phyloP scores from a whole-genome alignment of 495 filamentous ascomycete genomes.

The Aspergillus haitiensis region DNA sequence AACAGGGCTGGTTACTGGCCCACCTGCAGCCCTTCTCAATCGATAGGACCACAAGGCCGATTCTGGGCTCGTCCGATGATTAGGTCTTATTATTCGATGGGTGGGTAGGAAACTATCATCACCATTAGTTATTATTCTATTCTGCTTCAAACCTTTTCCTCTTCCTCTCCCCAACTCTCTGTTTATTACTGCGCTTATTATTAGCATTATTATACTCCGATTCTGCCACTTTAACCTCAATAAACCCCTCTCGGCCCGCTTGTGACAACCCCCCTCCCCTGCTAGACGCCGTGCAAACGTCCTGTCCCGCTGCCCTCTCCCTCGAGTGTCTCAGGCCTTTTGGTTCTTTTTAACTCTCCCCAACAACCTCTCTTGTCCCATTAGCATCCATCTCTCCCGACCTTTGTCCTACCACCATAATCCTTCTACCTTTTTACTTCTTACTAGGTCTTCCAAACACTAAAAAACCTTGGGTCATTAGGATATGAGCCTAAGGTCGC shows the following conservation, averaged over 20 bases:
- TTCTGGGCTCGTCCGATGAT: slow-evolving; percentile 12
- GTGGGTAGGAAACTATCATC: not conserved
- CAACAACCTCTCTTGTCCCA: not conserved
- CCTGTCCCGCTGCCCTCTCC: slow-evolving; percentile 10
- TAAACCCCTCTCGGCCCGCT: slow-evolving; percentile 28
- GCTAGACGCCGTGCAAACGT: slow-evolving; percentile 27
- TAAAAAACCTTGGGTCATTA: slow-evolving; percentile 13
- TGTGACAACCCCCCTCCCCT: slow-evolving; percentile 23
- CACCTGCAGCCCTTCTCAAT: slow-evolving; percentile 25
- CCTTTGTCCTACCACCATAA: slow-evolving; percentile 11
- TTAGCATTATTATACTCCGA: slow-evolving; percentile 14
- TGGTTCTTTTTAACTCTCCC: not conserved
- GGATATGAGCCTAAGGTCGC: slow-evolving; percentile 19
- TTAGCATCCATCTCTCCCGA: slow-evolving; percentile 16
- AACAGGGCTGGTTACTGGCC: slow-evolving; percentile 22
- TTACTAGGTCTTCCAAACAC: slow-evolving; percentile 4
- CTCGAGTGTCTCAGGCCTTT: slow-evolving; percentile 1
- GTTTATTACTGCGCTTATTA: slow-evolving; percentile 15
- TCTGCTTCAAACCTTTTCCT: slow-evolving; percentile 16
- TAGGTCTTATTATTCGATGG: slow-evolving; percentile 21
- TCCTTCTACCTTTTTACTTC: slow-evolving; percentile 8
- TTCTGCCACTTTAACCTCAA: slow-evolving; percentile 23
- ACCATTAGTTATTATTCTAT: slow-evolving; percentile 14
- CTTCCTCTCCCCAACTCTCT: slow-evolving; percentile 8
- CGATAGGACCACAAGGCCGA: slow-evolving; percentile 22